Evolutionary conservation across 1,139 yeast genomes (phyloP), one percentile per base, ranked within the genome.

Genomic region (Geotrichum aggregatum): DNA sequence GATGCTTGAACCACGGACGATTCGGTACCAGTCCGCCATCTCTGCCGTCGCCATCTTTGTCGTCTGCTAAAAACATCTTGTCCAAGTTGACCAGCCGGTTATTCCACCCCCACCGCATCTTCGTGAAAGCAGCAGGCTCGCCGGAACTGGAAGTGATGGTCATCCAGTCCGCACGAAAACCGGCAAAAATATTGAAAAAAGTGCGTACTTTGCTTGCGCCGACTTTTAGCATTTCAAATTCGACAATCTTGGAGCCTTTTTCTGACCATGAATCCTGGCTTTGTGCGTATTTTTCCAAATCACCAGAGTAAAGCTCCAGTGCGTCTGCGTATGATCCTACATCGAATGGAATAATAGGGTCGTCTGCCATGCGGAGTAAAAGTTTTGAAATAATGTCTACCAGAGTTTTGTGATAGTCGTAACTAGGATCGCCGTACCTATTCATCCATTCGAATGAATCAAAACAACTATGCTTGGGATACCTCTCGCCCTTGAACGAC

Each of bases 41-140:
- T 24, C 8, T 24, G 8, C 8, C 8, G 28, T 5, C 28, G 14
- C 18, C 45, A 14, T n/a, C n/a, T 1, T 83, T 82, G 18, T 69
- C 73, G 3, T 73, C 69, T 18, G 73, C 69, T 24, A 83, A 63
- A 58, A 85, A 74, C 22, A 74, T 71, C 59, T 77, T 78, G 58
- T 83, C 86, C 53, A 87, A 74, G 16, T 71, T 69, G 16, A 79
- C 69, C 64, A 88, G 69, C 56, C 80, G 79, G 30, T 81, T 76
- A 68, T 91, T 91, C 88, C 95, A 85, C 56, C 79, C 79, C 84
- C 88, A 80, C 61, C 98, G 75, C 59, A 79, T 82, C 55, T 82
- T 77, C 0, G 91, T 78, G 53, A 85, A 71, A 45, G 84, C 67
- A 2, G 88, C 79, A 0, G 95, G 91, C 63, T 87, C 95, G 35